Evolutionary conservation across 2,329 filamentous ascomycete species (phyloP), one percentile per base, ranked within the genome.

Genomic region (Ilyonectria sp.): DNA sequence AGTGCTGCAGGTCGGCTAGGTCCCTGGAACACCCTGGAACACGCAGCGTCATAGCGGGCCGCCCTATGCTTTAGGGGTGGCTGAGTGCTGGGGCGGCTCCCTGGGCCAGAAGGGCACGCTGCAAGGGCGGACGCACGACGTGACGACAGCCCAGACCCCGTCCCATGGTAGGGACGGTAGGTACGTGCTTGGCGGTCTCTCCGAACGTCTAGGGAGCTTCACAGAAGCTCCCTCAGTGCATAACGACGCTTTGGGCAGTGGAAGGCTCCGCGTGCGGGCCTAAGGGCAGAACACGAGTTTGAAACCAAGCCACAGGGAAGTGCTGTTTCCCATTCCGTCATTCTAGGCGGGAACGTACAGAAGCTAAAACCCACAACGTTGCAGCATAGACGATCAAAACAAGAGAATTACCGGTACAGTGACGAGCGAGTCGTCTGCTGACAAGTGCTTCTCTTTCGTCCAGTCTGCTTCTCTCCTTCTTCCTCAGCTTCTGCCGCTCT

Each of bases 41-140:
- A 23, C 15, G 6, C 43, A 33, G 17, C 57, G 63, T 65, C 57
- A 65, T 65, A 65, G 63, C 58, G 63, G 63, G 44, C 57, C 44
- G 44, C 58, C 63, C 8, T 17, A 46, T 19, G 21, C 35, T 50
- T 35, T 55, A 15, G 62, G 44, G 23, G 63, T 44, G 44, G 58
- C 53, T 60, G 52, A 58, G 61, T 21, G 26, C 49, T 11, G 49
- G 15, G 40, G 40, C 7, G 26, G n/a, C 31, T 52, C 5, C 49
- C 26, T 33, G 49, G 49, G 5, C 31, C 31, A 10, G 17, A 23
- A 29, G 23, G 15, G 19, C 15, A 26, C 46, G 46, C 47, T 26
- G 47, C 47, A 50, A 62, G 63, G 63, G 58, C 37, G 37, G 62
- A 64, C 62, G 62, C 62, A 63, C 62, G 47, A 47, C 62, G 55